Base-by-base conservation (phyloP, 345 rosid species). In the Heritiera fomes region DNA sequence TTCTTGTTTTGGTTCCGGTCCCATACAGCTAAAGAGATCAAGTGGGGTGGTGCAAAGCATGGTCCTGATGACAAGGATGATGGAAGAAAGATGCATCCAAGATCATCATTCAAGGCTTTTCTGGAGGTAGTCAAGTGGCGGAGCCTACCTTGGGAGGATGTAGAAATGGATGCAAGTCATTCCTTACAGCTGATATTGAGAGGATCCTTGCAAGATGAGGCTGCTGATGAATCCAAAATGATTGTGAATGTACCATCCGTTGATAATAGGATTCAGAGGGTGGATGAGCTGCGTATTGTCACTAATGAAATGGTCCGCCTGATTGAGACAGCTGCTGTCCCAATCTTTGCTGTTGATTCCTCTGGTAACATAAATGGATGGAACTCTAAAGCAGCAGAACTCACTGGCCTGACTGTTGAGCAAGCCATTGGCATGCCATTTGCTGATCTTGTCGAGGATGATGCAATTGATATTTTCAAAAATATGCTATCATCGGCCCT, bases 21-120 rank as follows among this genome's bases (percentile, higher is more conserved):
- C 75, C 86, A 86, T 77, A 86, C 91, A 45, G 95, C 93, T 4
- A 92, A 90, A 82, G 89, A 94, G 86, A 89, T 94, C 81, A 91
- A 86, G 83, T 94, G 98, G 97, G 95, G 94, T 82, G 97, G 98
- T 70, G 95, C 95, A 55, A 91, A 93, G 84, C 92, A 92, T 74
- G 89, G 89, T 82, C 91, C 94, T 49, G 81, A 71, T 77, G 93
- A 86, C 76, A 85, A 82, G 81, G 95, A 92, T 75, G 90, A 84
- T 79, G 93, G 92, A 67, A 91, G 87, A 82, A 84, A 82, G 82
- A 91, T 94, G 97, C 93, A 94, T 71, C 98, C 98, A 6, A 89
- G 97, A 82, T 91, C 94, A 38, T 92, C 97, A 2, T 94, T 94
- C 86, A 92, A 92, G 89, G 94, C 95, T 62, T 94, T 94, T 77